Evolutionary conservation across 495 filamentous ascomycete genomes (phyloP).

Genomic region (Aspergillus haitiensis): DNA sequence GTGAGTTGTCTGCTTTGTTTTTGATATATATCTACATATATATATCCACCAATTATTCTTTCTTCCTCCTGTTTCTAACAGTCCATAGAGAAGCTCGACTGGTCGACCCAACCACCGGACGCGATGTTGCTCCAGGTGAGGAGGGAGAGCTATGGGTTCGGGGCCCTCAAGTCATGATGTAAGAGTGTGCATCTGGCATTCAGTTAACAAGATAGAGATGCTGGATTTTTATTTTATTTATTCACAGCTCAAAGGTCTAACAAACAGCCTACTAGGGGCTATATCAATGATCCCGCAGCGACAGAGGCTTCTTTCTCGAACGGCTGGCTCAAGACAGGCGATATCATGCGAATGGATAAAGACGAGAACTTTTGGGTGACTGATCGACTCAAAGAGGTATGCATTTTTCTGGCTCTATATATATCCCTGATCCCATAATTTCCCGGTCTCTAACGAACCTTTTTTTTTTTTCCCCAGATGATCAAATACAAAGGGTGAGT

Average conservation of each 20-base stretch:
- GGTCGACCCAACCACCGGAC: conserved; percentile 7
- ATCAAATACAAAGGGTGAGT: conserved; percentile 47
- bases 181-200: neutral
- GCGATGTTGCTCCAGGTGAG: conserved; percentile 2
- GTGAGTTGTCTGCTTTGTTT: neutral
- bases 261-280: conserved; percentile 2
- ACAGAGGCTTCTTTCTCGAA: conserved; percentile 5
- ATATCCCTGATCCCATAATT: neutral
- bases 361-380: conserved; percentile 12
- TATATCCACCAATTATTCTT: too few species aligned
- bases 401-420: too few species aligned
- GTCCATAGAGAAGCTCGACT: conserved; percentile 6
- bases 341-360: conserved; percentile 11
- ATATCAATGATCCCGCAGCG: conserved; percentile 4
- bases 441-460: neutral
- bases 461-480: too few species aligned
- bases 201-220: too few species aligned
- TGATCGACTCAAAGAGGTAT: conserved; percentile 13
- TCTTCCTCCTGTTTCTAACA: neutral
- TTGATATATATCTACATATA: neutral
- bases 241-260: too few species aligned
- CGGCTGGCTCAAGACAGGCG: conserved; percentile 8
- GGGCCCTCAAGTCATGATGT: conserved; percentile 12
- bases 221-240: too few species aligned
- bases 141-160: conserved; percentile 12